Conservation (phyloP, 1,284 basidiomycete species). For the Irpex sp. region DNA sequence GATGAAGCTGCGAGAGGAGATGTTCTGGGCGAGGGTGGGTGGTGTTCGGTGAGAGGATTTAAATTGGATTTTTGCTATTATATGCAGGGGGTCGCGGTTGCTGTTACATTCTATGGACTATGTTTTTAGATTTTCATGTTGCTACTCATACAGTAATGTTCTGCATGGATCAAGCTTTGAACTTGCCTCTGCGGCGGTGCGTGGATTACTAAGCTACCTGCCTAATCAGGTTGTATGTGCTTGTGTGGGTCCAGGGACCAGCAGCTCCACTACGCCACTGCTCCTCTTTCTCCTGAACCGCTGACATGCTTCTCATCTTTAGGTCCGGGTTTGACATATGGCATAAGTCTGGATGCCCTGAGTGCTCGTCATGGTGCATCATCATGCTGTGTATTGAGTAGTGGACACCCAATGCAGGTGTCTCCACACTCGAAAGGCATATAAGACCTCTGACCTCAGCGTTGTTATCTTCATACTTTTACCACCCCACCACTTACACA, state of each 20-base stretch:
- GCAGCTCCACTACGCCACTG: background rate
- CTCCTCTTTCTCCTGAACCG: background rate
- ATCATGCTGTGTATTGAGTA: background rate
- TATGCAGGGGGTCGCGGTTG: background rate
- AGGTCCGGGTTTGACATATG: background rate
- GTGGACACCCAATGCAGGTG: background rate
- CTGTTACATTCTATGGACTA: background rate
- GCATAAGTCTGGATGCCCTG: background rate
- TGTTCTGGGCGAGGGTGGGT: constrained; percentile 86
- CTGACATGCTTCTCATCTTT: background rate
- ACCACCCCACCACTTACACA: background rate
- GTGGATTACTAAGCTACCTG: background rate
- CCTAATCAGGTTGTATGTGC: background rate
- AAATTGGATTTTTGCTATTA: background rate
- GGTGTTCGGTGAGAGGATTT: constrained; percentile 36
- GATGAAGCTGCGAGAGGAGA: constrained; percentile 75
- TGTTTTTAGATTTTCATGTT: background rate
- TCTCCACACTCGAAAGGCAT: background rate
- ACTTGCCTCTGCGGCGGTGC: too few relatives aligned
- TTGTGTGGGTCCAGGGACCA: constrained; percentile 3
- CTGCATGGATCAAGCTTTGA: background rate
- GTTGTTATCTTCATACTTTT: too few relatives aligned
- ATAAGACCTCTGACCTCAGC: background rate
- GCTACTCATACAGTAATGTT: background rate
- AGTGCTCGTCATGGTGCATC: background rate